A percentile compares a stretch with the other conserved stretches of the same genome.
Evolutionary conservation across 176 grass and related monocot genomes (phyloP).

Genomic region (Ensete ventricosum): DNA sequence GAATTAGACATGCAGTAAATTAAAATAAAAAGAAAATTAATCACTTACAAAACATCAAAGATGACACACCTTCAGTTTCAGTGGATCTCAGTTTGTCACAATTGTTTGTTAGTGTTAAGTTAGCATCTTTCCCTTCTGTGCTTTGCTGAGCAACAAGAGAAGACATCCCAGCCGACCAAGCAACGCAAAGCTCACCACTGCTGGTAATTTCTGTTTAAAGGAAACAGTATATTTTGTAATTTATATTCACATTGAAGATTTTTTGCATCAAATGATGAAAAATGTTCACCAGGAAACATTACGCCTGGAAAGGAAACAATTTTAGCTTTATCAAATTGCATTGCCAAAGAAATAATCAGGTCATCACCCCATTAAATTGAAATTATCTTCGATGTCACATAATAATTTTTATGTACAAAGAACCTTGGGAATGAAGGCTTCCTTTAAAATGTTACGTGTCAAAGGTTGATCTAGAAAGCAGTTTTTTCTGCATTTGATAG

Average conservation of each 20-base stretch:
- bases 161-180: slow-evolving; percentile 19
- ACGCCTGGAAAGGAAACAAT: background rate
- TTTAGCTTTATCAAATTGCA: background rate
- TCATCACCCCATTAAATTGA: background rate
- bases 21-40: background rate
- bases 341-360: background rate
- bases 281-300: background rate
- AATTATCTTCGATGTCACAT: background rate
- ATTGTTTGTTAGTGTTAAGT: slow-evolving; percentile 7
- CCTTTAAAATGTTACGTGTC: no score
- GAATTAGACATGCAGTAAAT: background rate
- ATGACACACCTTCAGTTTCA: background rate
- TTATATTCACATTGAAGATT: background rate
- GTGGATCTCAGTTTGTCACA: background rate
- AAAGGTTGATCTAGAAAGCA: no score
- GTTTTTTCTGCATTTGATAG: no score
- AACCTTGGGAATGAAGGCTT: background rate
- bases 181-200: background rate
- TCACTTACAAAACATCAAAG: background rate
- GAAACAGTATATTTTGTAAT: background rate
- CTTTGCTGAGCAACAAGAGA: slow-evolving; percentile 11
- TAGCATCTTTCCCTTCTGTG: slow-evolving; percentile 8
- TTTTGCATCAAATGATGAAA: background rate
- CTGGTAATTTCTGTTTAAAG: background rate
- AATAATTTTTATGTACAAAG: background rate